A percentile compares a stretch with the other conserved stretches of the same genome.
Conservation (phyloP, 2,329 filamentous ascomycete genomes). For the Diaporthe helianthi region DNA sequence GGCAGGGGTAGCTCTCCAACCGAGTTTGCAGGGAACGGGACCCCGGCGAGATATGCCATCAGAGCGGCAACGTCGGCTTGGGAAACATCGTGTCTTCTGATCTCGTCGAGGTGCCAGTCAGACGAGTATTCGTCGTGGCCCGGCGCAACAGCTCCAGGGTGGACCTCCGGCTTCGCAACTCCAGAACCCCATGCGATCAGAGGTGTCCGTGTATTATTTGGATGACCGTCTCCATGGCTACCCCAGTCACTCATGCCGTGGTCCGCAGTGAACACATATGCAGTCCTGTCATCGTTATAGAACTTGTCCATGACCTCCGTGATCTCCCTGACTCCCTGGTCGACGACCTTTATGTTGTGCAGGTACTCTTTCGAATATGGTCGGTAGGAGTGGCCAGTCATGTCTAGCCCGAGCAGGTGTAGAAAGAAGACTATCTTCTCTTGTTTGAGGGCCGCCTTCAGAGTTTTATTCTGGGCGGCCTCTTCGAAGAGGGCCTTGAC, state of each 20-base stretch:
- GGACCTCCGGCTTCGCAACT: slow-evolving; percentile 74
- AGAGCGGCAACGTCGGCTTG: slow-evolving; percentile 94
- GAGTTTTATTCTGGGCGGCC: slow-evolving; percentile 77
- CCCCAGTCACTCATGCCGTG: slow-evolving; percentile 99
- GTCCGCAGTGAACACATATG: slow-evolving; percentile 96
- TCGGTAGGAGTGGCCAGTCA: slow-evolving; percentile 82
- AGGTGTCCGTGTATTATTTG: slow-evolving; percentile 94
- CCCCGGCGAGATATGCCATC: slow-evolving; percentile 90
- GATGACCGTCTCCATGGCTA: slow-evolving; percentile 97
- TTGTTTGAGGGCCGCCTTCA: slow-evolving; percentile 75
- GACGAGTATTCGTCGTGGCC: slow-evolving; percentile 93
- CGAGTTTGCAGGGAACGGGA: slow-evolving; percentile 94
- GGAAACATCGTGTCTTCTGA: slow-evolving; percentile 87
- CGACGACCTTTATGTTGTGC: slow-evolving; percentile 92
- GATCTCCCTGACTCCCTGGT: slow-evolving; percentile 86
- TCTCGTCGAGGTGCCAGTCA: slow-evolving; percentile 83
- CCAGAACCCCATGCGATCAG: slow-evolving; percentile 94
- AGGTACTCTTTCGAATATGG: slow-evolving; percentile 97
- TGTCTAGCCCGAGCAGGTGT: slow-evolving; percentile 91
- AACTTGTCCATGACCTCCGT: slow-evolving; percentile 83
- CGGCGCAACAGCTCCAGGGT: slow-evolving; percentile 63
- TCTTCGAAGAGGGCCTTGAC: slow-evolving; percentile 87
- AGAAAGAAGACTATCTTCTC: slow-evolving; percentile 95
- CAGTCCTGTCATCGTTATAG: slow-evolving; percentile 83
- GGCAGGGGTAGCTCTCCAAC: slow-evolving; percentile 90